Evolutionary conservation across 805 yeast species (phyloP), one percentile per base, ranked within the genome.

Genomic region (Limtongia smithiae): DNA sequence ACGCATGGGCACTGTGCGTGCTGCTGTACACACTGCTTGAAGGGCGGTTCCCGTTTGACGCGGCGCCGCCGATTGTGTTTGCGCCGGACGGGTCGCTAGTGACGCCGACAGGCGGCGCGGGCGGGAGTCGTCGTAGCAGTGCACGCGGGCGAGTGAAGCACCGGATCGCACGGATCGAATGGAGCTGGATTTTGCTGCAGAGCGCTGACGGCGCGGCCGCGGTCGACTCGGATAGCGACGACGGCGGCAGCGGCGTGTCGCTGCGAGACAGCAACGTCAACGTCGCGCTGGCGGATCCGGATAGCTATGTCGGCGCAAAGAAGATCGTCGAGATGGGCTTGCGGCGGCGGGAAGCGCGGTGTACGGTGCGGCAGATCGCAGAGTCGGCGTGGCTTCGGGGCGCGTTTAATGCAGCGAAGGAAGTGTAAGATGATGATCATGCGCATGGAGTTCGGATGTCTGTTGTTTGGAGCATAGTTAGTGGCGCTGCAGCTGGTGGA

Each of bases 1-100:
- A 93, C 65, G 73, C 90, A 17, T 93, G 99, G 99, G 87, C 97
- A 1, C 66, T 90, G 8, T 98, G 98, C 2, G 97, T 93, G 2
- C 71, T 90, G n/a, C 68, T 90, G 1, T 93, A 89, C 62, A 80
- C 94, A 1, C 69, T 91, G 24, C 66, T 93, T 60, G 98, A 93
- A 61, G 82, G 87, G 36, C 66, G 96, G 48, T 71, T 93, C 41
- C 99, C 99, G 3, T 93, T 93, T 71, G 99, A 93, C 64, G 79
- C 86, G 2, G 83, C 90, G 1, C 90, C 60, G n/a, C 50, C 55
- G 25, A 32, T 33, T 6, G 20, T 28, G n/a, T 20, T 22, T n/a
- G 31, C 47, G 9, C n/a, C n/a, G n/a, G 40, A 39, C 37, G 44
- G 52, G 9, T 7, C 28, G 28, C 28, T 28, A 22, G 40, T 30